These are phyloP conservation scores for Strigomonas culicis DNA, from an alignment of 208 protist genomes.

Conservation along the genomic window DNA sequence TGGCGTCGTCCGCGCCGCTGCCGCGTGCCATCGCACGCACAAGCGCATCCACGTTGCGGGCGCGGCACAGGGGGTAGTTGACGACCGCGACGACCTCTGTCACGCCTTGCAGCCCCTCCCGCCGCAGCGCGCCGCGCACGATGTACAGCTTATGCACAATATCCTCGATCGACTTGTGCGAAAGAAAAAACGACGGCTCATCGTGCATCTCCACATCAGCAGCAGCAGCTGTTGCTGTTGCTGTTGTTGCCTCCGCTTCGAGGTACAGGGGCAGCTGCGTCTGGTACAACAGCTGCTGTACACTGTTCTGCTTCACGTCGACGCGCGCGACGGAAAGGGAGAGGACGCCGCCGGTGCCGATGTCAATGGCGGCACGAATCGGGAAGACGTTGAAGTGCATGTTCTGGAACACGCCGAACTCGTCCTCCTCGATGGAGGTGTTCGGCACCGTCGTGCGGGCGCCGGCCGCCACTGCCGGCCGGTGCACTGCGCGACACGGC, in stretches of 20 bases:
- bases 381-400: slow-evolving; percentile 73
- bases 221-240: background rate
- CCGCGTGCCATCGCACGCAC: no score
- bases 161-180: background rate
- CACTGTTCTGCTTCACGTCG: slow-evolving; percentile 38
- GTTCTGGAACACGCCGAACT: slow-evolving; percentile 69
- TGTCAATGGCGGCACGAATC: slow-evolving; percentile 84
- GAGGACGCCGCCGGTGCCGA: slow-evolving; percentile 68
- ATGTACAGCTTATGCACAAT: background rate
- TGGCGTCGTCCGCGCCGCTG: no score
- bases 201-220: background rate
- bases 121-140: background rate
- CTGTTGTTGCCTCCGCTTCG: slow-evolving; percentile 14
- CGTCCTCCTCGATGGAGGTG: slow-evolving; percentile 6
- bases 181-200: background rate
- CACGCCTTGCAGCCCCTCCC: background rate
- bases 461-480: no score
- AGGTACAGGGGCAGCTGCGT: slow-evolving; percentile 78
- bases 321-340: slow-evolving; percentile 78
- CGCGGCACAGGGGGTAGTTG: background rate
- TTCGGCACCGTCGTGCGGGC: background rate
- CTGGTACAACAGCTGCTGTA: slow-evolving; percentile 70
- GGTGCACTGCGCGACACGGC: no score
- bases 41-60: background rate
- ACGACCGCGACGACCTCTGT: background rate